A percentile compares a stretch with the other conserved stretches of the same genome.
phyloP scores from a whole-genome alignment of 345 rosid genomes.

The Atalantia buxifolia region DNA sequence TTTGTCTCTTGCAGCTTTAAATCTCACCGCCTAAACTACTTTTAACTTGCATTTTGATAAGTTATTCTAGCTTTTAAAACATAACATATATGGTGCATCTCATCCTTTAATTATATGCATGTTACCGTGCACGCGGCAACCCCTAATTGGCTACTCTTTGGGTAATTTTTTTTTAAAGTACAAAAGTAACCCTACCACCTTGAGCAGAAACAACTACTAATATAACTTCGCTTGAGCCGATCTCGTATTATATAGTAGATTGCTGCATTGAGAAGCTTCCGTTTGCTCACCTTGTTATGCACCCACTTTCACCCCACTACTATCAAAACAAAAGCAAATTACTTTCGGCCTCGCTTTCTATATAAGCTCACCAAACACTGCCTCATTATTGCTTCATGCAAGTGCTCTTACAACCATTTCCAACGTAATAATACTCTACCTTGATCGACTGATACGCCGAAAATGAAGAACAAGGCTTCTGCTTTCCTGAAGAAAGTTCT shows the following conservation, averaged over 20 bases:
- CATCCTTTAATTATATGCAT: not conserved
- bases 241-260: not conserved
- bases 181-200: not conserved
- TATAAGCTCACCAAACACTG: not conserved
- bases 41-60: not conserved
- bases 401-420: not conserved
- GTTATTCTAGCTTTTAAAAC: not conserved
- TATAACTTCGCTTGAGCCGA: not conserved
- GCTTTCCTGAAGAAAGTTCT: slow-evolving; percentile 52
- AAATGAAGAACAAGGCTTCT: slow-evolving; percentile 63
- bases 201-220: not conserved
- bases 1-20: not conserved
- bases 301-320: not conserved
- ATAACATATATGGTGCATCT: not conserved
- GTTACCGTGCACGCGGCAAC: not conserved
- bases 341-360: not conserved
- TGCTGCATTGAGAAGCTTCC: not conserved
- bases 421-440: not conserved
- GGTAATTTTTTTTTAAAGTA: not conserved
- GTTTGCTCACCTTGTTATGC: not conserved
- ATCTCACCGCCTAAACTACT: not conserved
- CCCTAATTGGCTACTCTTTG: not conserved
- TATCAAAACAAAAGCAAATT: not conserved
- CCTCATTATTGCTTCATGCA: slow-evolving; percentile 6
- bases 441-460: not conserved